Percentiles rank a stretch among this genome's conserved stretches.
Conservation (phyloP, 1,284 basidiomycete genomes). For the Ceratobasidium sp. region DNA sequence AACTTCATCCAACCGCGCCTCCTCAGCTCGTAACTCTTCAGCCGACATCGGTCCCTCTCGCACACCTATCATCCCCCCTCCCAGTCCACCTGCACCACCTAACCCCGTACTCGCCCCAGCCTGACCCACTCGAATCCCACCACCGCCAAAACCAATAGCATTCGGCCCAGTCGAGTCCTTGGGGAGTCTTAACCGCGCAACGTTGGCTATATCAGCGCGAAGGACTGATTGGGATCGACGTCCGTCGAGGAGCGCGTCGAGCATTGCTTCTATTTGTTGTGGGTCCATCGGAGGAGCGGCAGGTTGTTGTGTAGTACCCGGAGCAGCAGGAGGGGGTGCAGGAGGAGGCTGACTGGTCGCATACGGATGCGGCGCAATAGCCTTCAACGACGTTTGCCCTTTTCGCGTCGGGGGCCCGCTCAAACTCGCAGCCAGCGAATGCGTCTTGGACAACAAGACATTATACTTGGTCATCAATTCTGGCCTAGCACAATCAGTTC, state of each 20-base stretch:
- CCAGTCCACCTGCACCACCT: neutral
- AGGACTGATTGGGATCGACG: conserved; percentile 12
- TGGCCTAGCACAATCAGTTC: conserved; percentile 29
- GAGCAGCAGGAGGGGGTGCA: neutral
- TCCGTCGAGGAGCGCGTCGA: conserved; percentile 36
- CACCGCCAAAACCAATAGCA: neutral
- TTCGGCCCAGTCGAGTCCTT: neutral
- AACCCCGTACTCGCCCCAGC: conserved; percentile 12
- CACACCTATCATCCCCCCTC: neutral
- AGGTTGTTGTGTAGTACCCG: neutral
- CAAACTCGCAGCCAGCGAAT: conserved; percentile 31
- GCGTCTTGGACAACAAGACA: conserved; percentile 35
- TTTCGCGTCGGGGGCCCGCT: conserved; percentile 29
- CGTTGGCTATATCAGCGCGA: conserved; percentile 16
- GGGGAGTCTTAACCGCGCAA: conserved; percentile 12
- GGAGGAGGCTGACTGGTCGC: neutral
- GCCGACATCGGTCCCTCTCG: conserved; percentile 17
- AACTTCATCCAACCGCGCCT: conserved; percentile 39
- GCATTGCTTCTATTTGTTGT: conserved; percentile 34
- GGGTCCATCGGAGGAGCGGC: conserved; percentile 17
- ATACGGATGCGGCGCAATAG: conserved; percentile 31
- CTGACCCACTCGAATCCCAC: neutral
- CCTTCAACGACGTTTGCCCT: conserved; percentile 16
- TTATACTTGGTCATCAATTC: conserved; percentile 43
- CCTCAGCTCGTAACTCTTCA: conserved; percentile 16